Conservation (phyloP, 2,329 filamentous ascomycete genomes). For the Coniochaeta sp. region DNA sequence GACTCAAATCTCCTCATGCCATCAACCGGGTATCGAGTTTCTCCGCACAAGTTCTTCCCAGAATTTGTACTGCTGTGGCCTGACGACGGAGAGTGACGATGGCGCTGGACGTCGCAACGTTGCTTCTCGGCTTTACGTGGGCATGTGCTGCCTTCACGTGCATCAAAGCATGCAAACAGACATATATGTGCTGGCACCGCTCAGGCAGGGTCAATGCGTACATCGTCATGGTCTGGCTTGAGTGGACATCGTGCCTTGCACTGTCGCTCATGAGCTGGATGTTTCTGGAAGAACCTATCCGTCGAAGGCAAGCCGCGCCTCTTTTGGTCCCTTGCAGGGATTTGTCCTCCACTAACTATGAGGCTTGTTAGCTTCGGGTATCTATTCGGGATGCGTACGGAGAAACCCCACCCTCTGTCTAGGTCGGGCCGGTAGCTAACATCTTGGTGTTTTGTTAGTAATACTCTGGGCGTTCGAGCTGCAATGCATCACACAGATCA, state of each 20-base stretch:
- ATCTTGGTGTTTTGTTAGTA: background rate
- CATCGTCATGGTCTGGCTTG: conserved; percentile 29
- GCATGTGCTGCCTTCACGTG: conserved; percentile 23
- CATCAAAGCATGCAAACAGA: conserved; percentile 25
- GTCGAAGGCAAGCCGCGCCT: conserved; percentile 15
- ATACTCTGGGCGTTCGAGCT: conserved; percentile 13
- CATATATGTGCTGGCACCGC: conserved; percentile 15
- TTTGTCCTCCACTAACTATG: background rate
- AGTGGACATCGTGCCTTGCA: conserved; percentile 19
- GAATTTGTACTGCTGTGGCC: background rate
- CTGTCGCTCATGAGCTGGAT: conserved; percentile 25
- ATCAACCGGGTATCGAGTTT: background rate
- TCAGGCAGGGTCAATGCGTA: conserved; percentile 22
- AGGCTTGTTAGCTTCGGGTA: conserved; percentile 16
- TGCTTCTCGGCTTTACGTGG: conserved; percentile 24
- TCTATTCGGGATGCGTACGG: conserved; percentile 13
- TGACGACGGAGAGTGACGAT: background rate
- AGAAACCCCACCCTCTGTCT: background rate
- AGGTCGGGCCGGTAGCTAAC: background rate
- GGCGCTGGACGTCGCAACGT: conserved; percentile 12
- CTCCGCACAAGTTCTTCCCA: background rate
- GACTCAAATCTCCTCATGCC: background rate
- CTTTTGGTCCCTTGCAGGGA: background rate
- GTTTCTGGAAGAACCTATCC: conserved; percentile 20
- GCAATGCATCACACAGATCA: conserved; percentile 42